Evolutionary conservation across 352 stramenopile genomes (phyloP), one percentile per base, ranked within the genome.

Genomic region (Elongisporangium senticosum): DNA sequence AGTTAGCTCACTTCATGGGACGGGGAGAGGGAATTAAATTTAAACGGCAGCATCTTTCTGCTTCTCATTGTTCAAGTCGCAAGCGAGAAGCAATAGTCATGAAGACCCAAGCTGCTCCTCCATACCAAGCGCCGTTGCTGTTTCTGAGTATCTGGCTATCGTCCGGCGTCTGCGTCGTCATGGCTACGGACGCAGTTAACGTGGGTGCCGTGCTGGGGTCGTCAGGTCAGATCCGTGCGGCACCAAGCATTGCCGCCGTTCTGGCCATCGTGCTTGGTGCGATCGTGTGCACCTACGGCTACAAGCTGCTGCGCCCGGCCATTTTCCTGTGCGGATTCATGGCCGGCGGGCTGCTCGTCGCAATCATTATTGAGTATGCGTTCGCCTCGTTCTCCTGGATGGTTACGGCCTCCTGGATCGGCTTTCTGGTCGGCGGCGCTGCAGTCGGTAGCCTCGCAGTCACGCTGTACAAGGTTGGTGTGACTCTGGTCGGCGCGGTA

Each of bases 291-390:
- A 55, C 85, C 6, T 72, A 67, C 21, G 83, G 83, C 14, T 85
- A 86, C 40, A 65, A 72, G 19, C 63, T 84, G 14, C 55, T 84
- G 24, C 79, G 72, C 14, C 64, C 53, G 4, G 67, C 78, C 43
- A 67, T 77, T 23, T 80, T 90, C 49, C 26, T 75, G 8, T 83
- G 69, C 55, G 77, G 74, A 5, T 89, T 93, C 55, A 57, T 87
- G 26, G 51, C 79, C 7, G 59, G 66, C 20, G 80, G 79, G 4
- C 58, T 93, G 39, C 47, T 85, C 28, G 68, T 70, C 1, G 64
- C 74, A 7, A 59, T 69, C 2, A 51, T 85, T 2, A 55, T 86
- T 23, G 79, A 78, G 47, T 59, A 63, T 17, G 61, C 67, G 19
- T 85, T 87, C 43, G 66, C 64, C 15, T 51, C 70, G 1, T 73